A percentile compares a stretch with the other conserved stretches of the same genome.
Conservation (phyloP, 345 rosid genomes). For the Brassica napus region DNA sequence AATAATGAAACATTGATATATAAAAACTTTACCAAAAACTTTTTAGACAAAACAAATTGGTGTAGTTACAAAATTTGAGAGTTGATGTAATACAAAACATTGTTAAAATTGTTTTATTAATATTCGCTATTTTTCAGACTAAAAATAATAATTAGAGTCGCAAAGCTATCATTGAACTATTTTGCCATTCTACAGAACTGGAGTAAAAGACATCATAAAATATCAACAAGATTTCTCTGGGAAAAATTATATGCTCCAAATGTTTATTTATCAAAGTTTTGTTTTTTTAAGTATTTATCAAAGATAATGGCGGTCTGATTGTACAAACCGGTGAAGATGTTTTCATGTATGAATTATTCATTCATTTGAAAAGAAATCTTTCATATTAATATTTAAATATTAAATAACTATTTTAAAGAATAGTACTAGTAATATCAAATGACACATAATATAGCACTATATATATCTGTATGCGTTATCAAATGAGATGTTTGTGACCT, state of each 20-base stretch:
- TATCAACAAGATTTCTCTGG: neutral
- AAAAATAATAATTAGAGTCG: neutral
- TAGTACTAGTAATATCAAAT: neutral
- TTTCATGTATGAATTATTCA: conserved; percentile 1
- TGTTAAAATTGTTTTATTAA: neutral
- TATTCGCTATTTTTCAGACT: neutral
- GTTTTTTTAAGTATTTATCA: neutral
- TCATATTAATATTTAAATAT: conserved; percentile 8
- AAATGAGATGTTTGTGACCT: conserved; percentile 44
- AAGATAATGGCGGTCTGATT: conserved; percentile 30
- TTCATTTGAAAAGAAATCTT: neutral
- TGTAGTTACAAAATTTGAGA: neutral
- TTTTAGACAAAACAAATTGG: neutral
- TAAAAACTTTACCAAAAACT: neutral
- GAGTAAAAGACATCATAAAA: neutral
- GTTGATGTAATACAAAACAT: neutral
- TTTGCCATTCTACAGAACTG: neutral
- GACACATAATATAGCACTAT: conserved; percentile 31
- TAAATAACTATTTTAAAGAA: neutral
- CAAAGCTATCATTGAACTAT: neutral
- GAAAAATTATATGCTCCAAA: neutral
- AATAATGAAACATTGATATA: neutral
- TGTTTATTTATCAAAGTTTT: conserved; percentile 17
- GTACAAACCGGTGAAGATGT: conserved; percentile 19
- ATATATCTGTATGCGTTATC: conserved; percentile 33